Conservation (phyloP, 2,329 filamentous ascomycete species). For the Aspergillus pseudoterreus region DNA sequence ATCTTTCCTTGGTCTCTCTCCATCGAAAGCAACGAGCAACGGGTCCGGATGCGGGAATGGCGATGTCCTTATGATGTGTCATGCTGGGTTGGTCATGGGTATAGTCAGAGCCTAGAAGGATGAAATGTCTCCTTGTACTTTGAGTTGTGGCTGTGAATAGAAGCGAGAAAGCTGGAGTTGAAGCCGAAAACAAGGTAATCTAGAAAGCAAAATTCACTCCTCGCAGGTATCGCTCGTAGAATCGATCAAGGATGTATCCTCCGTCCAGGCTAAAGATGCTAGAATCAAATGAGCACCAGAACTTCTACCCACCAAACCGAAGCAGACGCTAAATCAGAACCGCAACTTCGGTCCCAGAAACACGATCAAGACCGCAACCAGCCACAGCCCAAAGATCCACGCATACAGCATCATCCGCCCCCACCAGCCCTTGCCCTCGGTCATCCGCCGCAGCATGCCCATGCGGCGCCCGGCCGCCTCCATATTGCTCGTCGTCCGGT, state of each 20-base stretch:
- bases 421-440: slow-evolving; percentile 85
- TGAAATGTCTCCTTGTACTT: slow-evolving; percentile 1
- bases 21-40: slow-evolving; percentile 23
- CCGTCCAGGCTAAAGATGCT: neutral
- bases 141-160: neutral
- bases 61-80: slow-evolving; percentile 31
- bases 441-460: slow-evolving; percentile 73
- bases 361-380: slow-evolving; percentile 73
- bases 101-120: slow-evolving; percentile 18
- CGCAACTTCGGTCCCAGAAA: slow-evolving; percentile 84
- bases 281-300: neutral
- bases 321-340: slow-evolving; percentile 52
- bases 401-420: slow-evolving; percentile 78
- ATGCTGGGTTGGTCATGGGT: slow-evolving; percentile 31
- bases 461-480: slow-evolving; percentile 72
- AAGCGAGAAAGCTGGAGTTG: too few species aligned
- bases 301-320: slow-evolving; percentile 1
- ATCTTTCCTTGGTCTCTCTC: slow-evolving; percentile 25
- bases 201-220: too few species aligned
- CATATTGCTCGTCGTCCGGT: slow-evolving; percentile 72
- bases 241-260: too few species aligned
- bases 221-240: too few species aligned
- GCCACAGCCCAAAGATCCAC: slow-evolving; percentile 77
- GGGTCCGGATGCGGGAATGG: slow-evolving; percentile 25
- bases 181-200: neutral